A percentile compares a stretch with the other conserved stretches of the same genome.
These are phyloP conservation scores for Phlebopus sp. DNA, from an alignment of 1,284 basidiomycete species.

Conservation along the genomic window DNA sequence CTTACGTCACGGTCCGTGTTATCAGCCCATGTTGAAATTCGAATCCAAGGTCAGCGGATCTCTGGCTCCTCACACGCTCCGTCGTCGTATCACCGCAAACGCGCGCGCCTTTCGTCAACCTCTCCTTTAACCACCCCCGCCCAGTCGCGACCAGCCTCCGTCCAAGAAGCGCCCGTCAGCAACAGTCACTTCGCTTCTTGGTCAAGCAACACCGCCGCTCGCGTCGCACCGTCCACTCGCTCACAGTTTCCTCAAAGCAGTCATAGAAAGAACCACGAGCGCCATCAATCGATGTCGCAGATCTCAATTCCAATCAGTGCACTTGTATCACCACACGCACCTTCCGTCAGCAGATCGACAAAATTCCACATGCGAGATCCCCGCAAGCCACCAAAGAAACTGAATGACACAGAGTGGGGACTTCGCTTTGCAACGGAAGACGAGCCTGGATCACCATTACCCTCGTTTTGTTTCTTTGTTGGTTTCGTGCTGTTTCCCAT, in stretches of 20 bases:
- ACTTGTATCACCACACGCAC: conserved; percentile 70
- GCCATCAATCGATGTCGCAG: conserved; percentile 54
- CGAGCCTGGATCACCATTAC: conserved; percentile 61
- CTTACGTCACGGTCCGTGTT: conserved; percentile 25
- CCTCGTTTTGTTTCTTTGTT: conserved; percentile 74
- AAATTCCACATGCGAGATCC: conserved; percentile 79
- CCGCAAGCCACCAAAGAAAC: conserved; percentile 52
- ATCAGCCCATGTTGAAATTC: conserved; percentile 23
- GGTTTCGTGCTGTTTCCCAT: conserved; percentile 73
- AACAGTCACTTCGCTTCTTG: conserved; percentile 47
- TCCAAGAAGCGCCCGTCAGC: conserved; percentile 30
- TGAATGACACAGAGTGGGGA: conserved; percentile 58
- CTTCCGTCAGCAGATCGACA: conserved; percentile 54
- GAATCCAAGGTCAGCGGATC: conserved; percentile 31
- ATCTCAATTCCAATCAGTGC: conserved; percentile 75
- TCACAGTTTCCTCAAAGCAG: conserved; percentile 31
- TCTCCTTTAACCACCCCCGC: conserved; percentile 36
- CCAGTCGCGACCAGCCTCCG: conserved; percentile 36
- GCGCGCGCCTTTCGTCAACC: conserved; percentile 54
- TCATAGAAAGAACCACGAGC: conserved; percentile 33
- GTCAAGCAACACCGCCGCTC: conserved; percentile 49
- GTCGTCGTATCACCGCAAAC: conserved; percentile 67
- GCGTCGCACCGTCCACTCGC: conserved; percentile 35
- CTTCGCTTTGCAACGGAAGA: conserved; percentile 49
- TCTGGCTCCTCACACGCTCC: conserved; percentile 50